Base-by-base conservation (phyloP, 306 rosid genomes). In the Trifolium dubium region DNA sequence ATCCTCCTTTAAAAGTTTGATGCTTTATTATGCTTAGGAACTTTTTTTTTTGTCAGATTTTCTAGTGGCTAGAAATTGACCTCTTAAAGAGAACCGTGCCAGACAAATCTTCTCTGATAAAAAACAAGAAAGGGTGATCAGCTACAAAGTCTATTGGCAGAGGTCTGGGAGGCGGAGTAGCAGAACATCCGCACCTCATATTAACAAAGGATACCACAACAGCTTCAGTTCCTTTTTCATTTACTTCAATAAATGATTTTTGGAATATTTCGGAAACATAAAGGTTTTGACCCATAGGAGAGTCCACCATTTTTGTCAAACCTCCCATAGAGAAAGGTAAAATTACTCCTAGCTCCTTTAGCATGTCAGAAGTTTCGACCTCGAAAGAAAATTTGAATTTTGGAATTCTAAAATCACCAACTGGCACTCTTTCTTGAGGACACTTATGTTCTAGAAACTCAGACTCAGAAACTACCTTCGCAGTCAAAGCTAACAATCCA, bases 151-250 rank as follows among this genome's bases (percentile, higher is more conserved):
- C 90, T 19, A 55, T 58, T 37, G 10, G 37, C 2, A 15, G 0
- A 5, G 18, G 54, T n/a, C n/a, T n/a, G 2, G 69, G 6, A 18
- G 2, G 0, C n/a, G n/a, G n/a, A n/a, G n/a, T n/a, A n/a, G n/a
- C 2, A 47, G 8, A 1, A 5, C 17, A 5, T 1, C 2, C 2
- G 5, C 0, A 1, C 0, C 1, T 34, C 39, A 3, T 4, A 2
- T 0, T 1, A 43, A 71, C 85, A 8, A 79, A 89, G 6, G 85
- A 77, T 34, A 85, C 92, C 19, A 89, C 92, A 3, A 92, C 97
- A 29, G 98, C 97, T 83, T 89, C 90, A 18, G 96, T 88, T 69
- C 97, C 95, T 87, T 86, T 86, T 82, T 94, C 98, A 2, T 94
- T 88, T 28, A 94, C 96, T 88, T 91, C 90, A 60, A 94, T 82